Evolutionary conservation across 2,329 filamentous ascomycete genomes (phyloP), one percentile per base, ranked within the genome.

Genomic region (Malbranchea zuffiana): DNA sequence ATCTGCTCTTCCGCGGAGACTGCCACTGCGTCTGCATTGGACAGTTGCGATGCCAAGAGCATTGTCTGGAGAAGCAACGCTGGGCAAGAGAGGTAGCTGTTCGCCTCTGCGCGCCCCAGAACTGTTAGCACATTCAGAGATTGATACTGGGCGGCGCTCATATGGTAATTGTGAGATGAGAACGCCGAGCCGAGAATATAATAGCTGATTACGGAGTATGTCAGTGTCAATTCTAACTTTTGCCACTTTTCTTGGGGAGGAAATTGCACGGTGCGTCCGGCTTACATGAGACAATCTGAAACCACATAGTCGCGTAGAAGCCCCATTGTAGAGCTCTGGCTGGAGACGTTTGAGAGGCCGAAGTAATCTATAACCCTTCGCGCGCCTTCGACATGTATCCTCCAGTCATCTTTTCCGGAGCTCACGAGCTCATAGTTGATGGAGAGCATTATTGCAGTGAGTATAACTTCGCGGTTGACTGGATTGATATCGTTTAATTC

Each of bases 371-470:
- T 19, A 7, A 32, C 12, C 18, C 19, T 12, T 44, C 64, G 63
- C n/a, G 66, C 67, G 5, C 68, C 68, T 42, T 69, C 64, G 32
- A 69, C 59, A 41, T 71, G 68, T 21, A 65, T 60, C 44, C 61
- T 69, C 67, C 68, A 71, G 21, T 66, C 61, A 7, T 66, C 66
- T 32, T 59, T 61, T 10, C 68, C 68, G 1, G 67, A 70, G 42
- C 69, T 66, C 4, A 71, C 59, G 4, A 69, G 53, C 37, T 69
- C 67, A 41, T 69, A 61, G 13, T 35, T 35, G 10, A 40, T 40
- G 10, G 32, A 29, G 12, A 40, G 37, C 4, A 40, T 23, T 4
- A 40, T 66, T 0, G 63, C 59, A 11, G 63, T 63, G 32, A 70
- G 41, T 2, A 55, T 60, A 19, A 63, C 55, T 12, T 68, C 51